Evolutionary conservation across 2,329 filamentous ascomycete genomes (phyloP).

Genomic region (Penicillium sp.): DNA sequence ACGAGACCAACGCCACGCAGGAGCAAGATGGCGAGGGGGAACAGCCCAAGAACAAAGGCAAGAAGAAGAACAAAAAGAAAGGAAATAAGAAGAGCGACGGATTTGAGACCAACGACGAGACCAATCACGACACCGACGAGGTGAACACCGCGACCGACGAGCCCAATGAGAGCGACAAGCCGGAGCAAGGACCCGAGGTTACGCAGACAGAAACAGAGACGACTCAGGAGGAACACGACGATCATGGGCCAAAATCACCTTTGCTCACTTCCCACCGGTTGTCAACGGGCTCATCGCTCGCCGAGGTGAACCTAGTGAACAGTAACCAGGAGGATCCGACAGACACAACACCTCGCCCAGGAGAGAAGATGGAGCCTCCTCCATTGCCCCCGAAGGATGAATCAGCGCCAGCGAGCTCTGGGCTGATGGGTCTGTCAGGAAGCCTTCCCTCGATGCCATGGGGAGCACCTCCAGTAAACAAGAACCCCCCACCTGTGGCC

Average conservation of each 20-base stretch:
- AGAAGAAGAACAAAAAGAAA: conserved; percentile 12
- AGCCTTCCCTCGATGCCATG: conserved; percentile 73
- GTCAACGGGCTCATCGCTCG: conserved; percentile 57
- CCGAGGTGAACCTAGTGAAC: conserved; percentile 65
- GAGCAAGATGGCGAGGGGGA: conserved; percentile 2
- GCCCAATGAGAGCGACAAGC: conserved; percentile 19
- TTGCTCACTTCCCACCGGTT: conserved; percentile 55
- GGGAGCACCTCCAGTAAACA: conserved; percentile 58
- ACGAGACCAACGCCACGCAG: conserved; percentile 6
- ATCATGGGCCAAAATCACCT: conserved; percentile 52
- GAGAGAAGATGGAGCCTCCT: conserved; percentile 30
- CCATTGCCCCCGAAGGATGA: conserved; percentile 37
- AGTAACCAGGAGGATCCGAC: conserved; percentile 56
- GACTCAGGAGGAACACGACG: conserved; percentile 28
- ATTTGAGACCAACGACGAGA: conserved; percentile 13
- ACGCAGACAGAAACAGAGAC: conserved; percentile 7
- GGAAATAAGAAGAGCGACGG: conserved; percentile 4
- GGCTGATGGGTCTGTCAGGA: conserved; percentile 64
- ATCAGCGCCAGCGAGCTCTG: conserved; percentile 32
- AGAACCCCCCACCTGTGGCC: conserved; percentile 39
- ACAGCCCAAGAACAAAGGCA: conserved; percentile 13
- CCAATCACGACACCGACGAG: conserved; percentile 13
- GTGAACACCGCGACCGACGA: conserved; percentile 23
- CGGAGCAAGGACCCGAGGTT: conserved; percentile 10
- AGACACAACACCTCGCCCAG: conserved; percentile 26